Conservation (phyloP, 371 early-diverging fungal genomes). For the Mucor circinelloides region DNA sequence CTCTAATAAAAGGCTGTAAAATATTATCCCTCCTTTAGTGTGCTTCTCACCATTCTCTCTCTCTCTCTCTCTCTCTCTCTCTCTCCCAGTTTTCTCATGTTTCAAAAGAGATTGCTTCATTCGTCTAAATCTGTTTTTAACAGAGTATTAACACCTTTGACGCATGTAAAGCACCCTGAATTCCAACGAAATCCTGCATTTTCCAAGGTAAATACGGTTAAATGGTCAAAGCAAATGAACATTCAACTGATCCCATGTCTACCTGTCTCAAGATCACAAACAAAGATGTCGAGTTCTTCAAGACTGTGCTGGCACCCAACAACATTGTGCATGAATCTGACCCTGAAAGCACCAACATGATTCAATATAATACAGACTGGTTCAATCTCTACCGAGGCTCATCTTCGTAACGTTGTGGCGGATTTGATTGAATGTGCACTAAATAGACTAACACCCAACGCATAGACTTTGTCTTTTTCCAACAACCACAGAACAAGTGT, state of each 20-base stretch:
- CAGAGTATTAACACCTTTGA: slow-evolving; percentile 14
- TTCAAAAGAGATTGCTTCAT: slow-evolving; percentile 13
- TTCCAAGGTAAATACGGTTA: slow-evolving; percentile 42
- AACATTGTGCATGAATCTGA: slow-evolving; percentile 54
- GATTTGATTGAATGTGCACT: background rate
- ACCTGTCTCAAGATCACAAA: slow-evolving; percentile 39
- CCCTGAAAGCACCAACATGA: slow-evolving; percentile 10
- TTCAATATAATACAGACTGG: slow-evolving; percentile 71
- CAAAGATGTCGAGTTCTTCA: slow-evolving; percentile 63
- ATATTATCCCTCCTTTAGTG: background rate
- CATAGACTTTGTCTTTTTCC: slow-evolving; percentile 68
- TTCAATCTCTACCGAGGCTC: slow-evolving; percentile 81
- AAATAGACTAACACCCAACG: background rate
- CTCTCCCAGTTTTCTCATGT: background rate
- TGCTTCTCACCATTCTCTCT: background rate
- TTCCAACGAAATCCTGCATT: slow-evolving; percentile 49
- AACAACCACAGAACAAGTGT: slow-evolving; percentile 79
- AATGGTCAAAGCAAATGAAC: background rate
- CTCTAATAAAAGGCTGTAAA: background rate
- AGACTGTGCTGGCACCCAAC: slow-evolving; percentile 26
- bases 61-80: background rate
- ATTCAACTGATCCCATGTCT: background rate
- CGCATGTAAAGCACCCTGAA: slow-evolving; percentile 20
- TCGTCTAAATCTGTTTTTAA: background rate
- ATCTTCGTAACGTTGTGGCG: slow-evolving; percentile 41